Evolutionary conservation across 2,329 filamentous ascomycete species (phyloP), one percentile per base, ranked within the genome.

Genomic region (Fusarium agapanthi): DNA sequence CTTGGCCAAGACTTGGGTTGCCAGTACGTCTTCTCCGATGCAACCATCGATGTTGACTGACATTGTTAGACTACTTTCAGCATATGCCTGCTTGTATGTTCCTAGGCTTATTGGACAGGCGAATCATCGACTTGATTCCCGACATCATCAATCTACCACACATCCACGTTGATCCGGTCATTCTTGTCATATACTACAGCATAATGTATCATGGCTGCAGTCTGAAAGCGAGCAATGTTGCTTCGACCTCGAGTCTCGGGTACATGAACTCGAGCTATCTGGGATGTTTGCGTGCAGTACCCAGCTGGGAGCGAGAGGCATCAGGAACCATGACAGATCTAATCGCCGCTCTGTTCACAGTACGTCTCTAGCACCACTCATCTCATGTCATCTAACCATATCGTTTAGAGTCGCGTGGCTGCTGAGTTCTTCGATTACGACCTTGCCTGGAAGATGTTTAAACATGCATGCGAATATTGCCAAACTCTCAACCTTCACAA

Each of bases 371-470:
- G 4, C 8, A 26, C 24, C 13, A n/a, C 10, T 14, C 1, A 7
- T 18, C 1, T 10, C 4, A 10, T 18, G 22, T 34, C n/a, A n/a
- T 26, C 47, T 75, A n/a, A 60, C 28, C 10, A 18, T n/a, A 0
- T n/a, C 3, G 15, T 24, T 0, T 10, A 80, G 78, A 78, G 74
- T 16, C 78, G 78, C 13, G 65, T 80, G 12, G 76, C 79, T 11
- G 77, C 75, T 12, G 77, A 79, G 15, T 79, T 68, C 35, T 80
- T 80, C n/a, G 79, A 81, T 38, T 78, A 80, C 22, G 78, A 80
- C 14, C 65, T 80, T 4, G 75, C 76, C 22, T 81, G 79, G 79
- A 71, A 67, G 24, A 78, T 79, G 69, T 78, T 80, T 59, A 77
- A 77, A 16, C 70, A 67, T 15, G 77, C 79, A 5, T 76, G 77